Evolutionary conservation across 805 yeast genomes (phyloP), one percentile per base, ranked within the genome.

Genomic region (Clavispora vitiphila): DNA sequence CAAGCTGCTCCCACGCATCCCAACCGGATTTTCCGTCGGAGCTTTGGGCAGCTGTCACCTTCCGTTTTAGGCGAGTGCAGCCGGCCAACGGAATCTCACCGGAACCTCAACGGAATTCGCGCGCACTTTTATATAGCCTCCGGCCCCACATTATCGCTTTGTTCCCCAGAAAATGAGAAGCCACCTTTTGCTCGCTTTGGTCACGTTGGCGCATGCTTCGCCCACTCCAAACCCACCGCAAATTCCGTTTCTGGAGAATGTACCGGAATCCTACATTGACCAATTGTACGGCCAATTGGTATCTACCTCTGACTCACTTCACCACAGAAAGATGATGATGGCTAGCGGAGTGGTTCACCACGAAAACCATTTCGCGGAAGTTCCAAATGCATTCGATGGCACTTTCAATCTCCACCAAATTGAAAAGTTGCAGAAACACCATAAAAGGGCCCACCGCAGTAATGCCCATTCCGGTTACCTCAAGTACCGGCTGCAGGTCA

Each of bases 401-500:
- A 8, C 16, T 3, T 15, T 29, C 10, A 29, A 29, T 15, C 20
- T 29, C 19, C 32, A 16, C 32, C 5, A 24, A 6, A 19, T 48
- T 14, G 34, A 40, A 14, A 27, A 40, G 22, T 24, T 36, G 8
- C 23, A 43, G 29, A 26, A 18, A 2, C n/a, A 22, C 4, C 48
- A 43, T 27, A 31, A 38, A 19, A 31, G 18, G 30, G 34, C 20
- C 21, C 16, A 38, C 21, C 41, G 50, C 6, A 8, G 11, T n/a
- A 34, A 30, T 10, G 42, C 54, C 3, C 53, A 43, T 42, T 47
- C 40, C 4, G 50, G 47, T 9, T 49, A 50, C 35, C 40, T 57
- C 22, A 35, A 35, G 12, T 38, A 39, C 22, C 55, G 58, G 23
- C 42, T 56, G 12, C 55, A 57, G 32, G 31, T 62, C 30, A 49